These are phyloP conservation scores for Crucibulum laeve DNA, from an alignment of 768 basidiomycete species.

Conservation along the genomic window DNA sequence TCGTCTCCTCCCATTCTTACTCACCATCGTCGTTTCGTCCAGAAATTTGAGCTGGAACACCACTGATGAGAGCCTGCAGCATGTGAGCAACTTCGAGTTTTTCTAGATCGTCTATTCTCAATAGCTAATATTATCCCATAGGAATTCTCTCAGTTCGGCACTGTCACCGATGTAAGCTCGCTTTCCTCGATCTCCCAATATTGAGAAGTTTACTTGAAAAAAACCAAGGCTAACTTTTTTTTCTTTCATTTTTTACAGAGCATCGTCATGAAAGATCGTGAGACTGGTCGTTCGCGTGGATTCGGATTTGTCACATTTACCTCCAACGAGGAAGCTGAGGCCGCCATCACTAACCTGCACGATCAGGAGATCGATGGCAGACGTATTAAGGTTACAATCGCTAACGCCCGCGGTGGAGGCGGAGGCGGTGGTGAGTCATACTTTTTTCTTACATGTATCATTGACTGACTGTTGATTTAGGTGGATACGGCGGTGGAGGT, in stretches of 20 bases:
- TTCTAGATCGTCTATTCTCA: constrained; percentile 36
- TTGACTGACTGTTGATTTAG: constrained; percentile 1
- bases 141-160: constrained; percentile 82
- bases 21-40: constrained; percentile 51
- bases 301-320: constrained; percentile 93
- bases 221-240: constrained; percentile 15
- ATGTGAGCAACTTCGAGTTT: constrained; percentile 43
- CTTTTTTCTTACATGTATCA: no score
- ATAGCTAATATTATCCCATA: constrained; percentile 50
- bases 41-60: constrained; percentile 97
- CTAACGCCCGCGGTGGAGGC: constrained; percentile 59
- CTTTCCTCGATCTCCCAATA: no score
- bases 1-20: constrained; percentile 43
- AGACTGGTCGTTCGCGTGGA: constrained; percentile 94
- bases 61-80: constrained; percentile 85
- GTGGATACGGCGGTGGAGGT: constrained; percentile 3
- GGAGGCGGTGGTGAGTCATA: constrained; percentile 44
- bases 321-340: constrained; percentile 59
- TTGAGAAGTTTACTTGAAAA: no score
- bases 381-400: constrained; percentile 83
- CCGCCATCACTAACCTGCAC: constrained; percentile 73
- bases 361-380: constrained; percentile 94
- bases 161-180: constrained; percentile 87
- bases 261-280: constrained; percentile 98
- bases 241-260: constrained; percentile 57